Percentiles rank a stretch among this genome's conserved stretches.
These are phyloP conservation scores for Nitzschia sp. DNA, from an alignment of 108 stramenopile species.

Conservation along the genomic window DNA sequence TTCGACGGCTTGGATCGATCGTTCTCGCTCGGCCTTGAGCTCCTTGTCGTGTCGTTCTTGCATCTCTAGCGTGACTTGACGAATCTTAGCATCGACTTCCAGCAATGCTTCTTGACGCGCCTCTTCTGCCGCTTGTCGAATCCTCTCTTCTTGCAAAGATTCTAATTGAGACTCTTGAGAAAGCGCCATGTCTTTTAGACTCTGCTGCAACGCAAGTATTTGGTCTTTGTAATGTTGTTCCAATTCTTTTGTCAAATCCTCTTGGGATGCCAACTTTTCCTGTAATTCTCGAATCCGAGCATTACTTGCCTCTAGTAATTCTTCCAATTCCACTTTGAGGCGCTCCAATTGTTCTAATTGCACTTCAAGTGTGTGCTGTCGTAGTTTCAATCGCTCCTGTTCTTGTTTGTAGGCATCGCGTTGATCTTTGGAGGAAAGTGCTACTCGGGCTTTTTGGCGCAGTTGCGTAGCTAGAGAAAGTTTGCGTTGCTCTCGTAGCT, in stretches of 20 bases:
- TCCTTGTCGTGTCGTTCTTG: constrained; percentile 7
- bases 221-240: constrained; percentile 26
- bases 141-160: constrained; percentile 6
- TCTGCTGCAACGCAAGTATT: constrained; percentile 16
- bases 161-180: constrained; percentile 4
- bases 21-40: constrained; percentile 25
- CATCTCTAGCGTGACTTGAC: constrained; percentile 17
- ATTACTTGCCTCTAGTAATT: constrained; percentile 7
- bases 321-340: constrained; percentile 29
- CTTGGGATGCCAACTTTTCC: constrained; percentile 18
- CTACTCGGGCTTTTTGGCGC: not conserved
- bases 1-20: constrained; percentile 35
- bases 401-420: not conserved
- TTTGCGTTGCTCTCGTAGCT: constrained; percentile 22
- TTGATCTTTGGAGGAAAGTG: constrained; percentile 5
- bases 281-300: constrained; percentile 22
- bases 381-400: not conserved
- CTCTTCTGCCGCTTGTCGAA: constrained; percentile 26
- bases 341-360: constrained; percentile 26
- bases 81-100: constrained; percentile 24
- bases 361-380: constrained; percentile 9
- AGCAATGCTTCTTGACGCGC: constrained; percentile 26
- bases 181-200: not conserved
- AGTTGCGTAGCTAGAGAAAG: not conserved
- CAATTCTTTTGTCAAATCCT: constrained; percentile 18